Conservation (phyloP, 306 rosid species). For the Prunus campanulata region DNA sequence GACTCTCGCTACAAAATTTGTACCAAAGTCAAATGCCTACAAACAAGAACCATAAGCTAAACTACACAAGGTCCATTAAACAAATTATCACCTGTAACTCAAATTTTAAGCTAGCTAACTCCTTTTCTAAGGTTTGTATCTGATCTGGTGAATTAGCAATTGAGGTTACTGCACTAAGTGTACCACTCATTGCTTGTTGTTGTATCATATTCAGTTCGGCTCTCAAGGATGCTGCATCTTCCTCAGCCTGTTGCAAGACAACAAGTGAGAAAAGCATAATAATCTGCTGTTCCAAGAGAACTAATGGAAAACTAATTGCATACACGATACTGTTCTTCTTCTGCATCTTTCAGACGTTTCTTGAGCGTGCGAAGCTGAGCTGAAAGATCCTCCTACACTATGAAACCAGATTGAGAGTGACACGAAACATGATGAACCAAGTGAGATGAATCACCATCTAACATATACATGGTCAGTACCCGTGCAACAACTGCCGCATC, state of each 20-base stretch:
- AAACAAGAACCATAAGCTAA: constrained; percentile 16
- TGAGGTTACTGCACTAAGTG: constrained; percentile 45
- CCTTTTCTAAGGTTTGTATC: constrained; percentile 63
- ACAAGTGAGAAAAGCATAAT: constrained; percentile 24
- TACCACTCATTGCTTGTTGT: constrained; percentile 71
- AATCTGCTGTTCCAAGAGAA: neutral
- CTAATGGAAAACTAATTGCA: constrained; percentile 27
- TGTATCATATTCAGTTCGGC: constrained; percentile 84
- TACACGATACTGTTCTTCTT: constrained; percentile 95
- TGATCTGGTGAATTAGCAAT: constrained; percentile 58
- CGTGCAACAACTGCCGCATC: constrained; percentile 94
- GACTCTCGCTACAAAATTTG: constrained; percentile 54
- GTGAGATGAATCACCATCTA: constrained; percentile 4
- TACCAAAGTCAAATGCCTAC: constrained; percentile 26
- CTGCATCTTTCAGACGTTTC: constrained; percentile 87
- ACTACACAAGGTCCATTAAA: constrained; percentile 17
- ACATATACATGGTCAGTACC: constrained; percentile 34
- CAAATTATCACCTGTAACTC: constrained; percentile 53
- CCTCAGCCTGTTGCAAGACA: constrained; percentile 81
- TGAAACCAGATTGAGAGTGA: constrained; percentile 11
- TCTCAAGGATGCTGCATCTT: constrained; percentile 90
- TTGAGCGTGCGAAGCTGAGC: constrained; percentile 81
- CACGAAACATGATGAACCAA: constrained; percentile 2
- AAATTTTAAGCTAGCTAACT: constrained; percentile 63
- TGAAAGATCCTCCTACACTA: constrained; percentile 82